phyloP scores from a whole-genome alignment of 2,329 filamentous ascomycete genomes.

The Daldinia eschscholtzii region DNA sequence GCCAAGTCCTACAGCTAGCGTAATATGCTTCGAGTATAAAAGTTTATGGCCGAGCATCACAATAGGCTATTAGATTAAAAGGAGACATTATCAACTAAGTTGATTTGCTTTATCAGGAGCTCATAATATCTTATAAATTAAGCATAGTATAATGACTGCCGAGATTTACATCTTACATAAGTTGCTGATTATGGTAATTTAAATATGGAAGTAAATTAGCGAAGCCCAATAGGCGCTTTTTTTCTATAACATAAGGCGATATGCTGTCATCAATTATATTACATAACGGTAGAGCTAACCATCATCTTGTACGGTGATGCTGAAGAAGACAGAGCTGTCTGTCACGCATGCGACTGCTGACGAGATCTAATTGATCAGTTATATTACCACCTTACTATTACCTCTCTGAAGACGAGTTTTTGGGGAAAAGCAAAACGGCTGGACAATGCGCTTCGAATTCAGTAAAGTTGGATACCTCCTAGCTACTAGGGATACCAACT shows the following conservation, averaged over 20 bases:
- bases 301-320: too few relatives aligned
- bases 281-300: not conserved
- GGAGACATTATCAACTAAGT: not conserved
- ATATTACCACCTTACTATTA: not conserved
- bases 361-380: not conserved
- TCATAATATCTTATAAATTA: not conserved
- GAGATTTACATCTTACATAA: slow-evolving; percentile 8
- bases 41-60: not conserved
- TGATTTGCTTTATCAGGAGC: not conserved
- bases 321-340: not conserved
- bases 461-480: too few relatives aligned
- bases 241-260: not conserved
- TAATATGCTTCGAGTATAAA: not conserved
- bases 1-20: not conserved
- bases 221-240: not conserved
- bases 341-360: not conserved
- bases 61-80: not conserved
- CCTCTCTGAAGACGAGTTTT: not conserved
- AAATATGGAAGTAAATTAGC: not conserved
- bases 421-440: too few relatives aligned
- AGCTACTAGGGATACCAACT: too few relatives aligned
- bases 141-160: not conserved
- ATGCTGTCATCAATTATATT: not conserved
- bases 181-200: not conserved
- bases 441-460: too few relatives aligned